Percentiles rank a stretch among this genome's conserved stretches.
Evolutionary conservation across 306 rosid species (phyloP).

Genomic region (Lagenaria siceraria): DNA sequence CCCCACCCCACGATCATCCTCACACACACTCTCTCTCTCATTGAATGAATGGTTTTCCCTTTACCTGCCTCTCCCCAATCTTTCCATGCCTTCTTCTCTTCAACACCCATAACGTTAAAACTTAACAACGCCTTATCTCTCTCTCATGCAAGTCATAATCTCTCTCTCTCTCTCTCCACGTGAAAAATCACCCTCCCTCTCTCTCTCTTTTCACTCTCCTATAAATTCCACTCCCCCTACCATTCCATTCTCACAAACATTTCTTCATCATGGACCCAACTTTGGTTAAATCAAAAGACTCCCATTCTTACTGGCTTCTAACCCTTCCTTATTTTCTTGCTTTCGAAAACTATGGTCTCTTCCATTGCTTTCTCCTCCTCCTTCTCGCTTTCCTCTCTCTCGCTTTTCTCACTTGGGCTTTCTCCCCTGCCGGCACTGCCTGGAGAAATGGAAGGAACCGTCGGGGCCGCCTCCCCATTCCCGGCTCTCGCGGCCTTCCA

Average conservation of each 20-base stretch:
- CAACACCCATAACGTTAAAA: background rate
- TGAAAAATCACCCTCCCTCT: background rate
- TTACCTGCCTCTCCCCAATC: background rate
- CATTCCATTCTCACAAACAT: background rate
- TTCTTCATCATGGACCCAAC: background rate
- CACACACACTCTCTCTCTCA: background rate
- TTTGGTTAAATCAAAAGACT: conserved; percentile 6
- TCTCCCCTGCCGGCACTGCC: conserved; percentile 31
- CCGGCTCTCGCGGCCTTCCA: conserved; percentile 32
- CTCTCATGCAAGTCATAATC: background rate
- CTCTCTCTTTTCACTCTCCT: background rate
- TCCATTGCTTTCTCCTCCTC: background rate
- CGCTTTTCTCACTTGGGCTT: conserved; percentile 24
- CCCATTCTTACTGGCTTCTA: conserved; percentile 26
- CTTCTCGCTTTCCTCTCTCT: conserved; percentile 12
- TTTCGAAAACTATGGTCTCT: background rate
- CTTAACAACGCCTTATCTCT: background rate
- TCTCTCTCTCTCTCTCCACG: background rate
- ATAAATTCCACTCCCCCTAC: background rate
- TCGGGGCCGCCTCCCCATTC: conserved; percentile 19
- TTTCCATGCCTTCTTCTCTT: no score
- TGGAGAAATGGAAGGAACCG: conserved; percentile 33
- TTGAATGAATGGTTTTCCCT: no score
- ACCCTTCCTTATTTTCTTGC: conserved; percentile 30
- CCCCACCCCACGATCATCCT: conserved; percentile 1